Conservation (phyloP, 2,329 filamentous ascomycete species). For the Uncinocarpus reesii region DNA sequence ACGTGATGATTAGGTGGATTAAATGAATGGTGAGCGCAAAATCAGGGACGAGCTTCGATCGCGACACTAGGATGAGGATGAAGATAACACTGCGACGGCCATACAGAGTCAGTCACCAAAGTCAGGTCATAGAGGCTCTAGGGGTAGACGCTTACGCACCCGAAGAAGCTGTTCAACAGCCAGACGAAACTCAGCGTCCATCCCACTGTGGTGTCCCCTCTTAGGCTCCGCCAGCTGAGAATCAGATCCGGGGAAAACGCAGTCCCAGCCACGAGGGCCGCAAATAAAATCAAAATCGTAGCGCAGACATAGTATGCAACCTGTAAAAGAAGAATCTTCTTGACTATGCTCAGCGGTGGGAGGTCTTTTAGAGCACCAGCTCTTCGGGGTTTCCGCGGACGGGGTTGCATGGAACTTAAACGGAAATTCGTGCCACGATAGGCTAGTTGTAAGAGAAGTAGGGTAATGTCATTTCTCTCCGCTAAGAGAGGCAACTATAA, state of each 20-base stretch:
- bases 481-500: background rate
- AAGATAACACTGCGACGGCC: slow-evolving; percentile 61
- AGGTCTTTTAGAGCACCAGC: slow-evolving; percentile 58
- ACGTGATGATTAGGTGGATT: slow-evolving; percentile 67
- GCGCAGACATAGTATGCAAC: slow-evolving; percentile 54
- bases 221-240: slow-evolving; percentile 52
- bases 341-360: slow-evolving; percentile 55
- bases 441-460: background rate
- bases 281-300: slow-evolving; percentile 55
- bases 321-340: slow-evolving; percentile 57
- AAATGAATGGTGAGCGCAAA: slow-evolving; percentile 84
- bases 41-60: slow-evolving; percentile 89
- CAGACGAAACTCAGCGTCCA: slow-evolving; percentile 60
- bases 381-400: slow-evolving; percentile 51
- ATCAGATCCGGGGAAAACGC: slow-evolving; percentile 50
- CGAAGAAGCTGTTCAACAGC: slow-evolving; percentile 54
- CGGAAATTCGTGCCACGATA: background rate
- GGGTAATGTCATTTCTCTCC: background rate
- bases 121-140: background rate
- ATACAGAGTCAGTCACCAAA: too few species aligned
- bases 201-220: slow-evolving; percentile 58
- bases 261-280: slow-evolving; percentile 54
- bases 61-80: slow-evolving; percentile 70
- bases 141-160: slow-evolving; percentile 43
- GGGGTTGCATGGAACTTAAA: slow-evolving; percentile 39